Conservation (phyloP, 176 grass and related monocot genomes). For the Zoysia pacifica region DNA sequence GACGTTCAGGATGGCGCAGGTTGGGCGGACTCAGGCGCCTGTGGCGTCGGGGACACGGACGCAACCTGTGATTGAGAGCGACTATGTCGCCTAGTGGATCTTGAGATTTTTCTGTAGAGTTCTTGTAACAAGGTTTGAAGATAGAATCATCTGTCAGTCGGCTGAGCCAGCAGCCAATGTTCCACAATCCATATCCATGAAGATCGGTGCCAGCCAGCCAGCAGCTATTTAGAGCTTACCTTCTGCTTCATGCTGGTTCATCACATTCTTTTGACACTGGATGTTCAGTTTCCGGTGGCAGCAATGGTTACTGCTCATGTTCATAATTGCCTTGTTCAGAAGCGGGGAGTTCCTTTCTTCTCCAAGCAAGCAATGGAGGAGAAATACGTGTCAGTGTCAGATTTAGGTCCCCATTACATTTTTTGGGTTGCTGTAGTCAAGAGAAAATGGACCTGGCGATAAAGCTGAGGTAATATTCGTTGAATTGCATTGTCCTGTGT, state of each 20-base stretch:
- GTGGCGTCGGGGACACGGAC: conserved; percentile 64
- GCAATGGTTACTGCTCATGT: conserved; percentile 40
- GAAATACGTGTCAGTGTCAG: conserved; percentile 14
- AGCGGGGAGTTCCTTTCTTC: conserved; percentile 32
- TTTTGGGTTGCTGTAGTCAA: conserved; percentile 57
- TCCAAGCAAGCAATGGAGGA: conserved; percentile 46
- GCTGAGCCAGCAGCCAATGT: no score
- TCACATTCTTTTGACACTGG: conserved; percentile 31
- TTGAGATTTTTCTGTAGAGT: not conserved
- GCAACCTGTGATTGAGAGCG: conserved; percentile 73
- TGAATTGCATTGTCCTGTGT: conserved; percentile 11
- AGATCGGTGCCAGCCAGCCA: no score
- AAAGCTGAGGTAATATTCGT: conserved; percentile 67
- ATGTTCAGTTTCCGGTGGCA: not conserved
- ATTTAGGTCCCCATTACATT: conserved; percentile 37
- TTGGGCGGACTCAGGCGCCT: conserved; percentile 68
- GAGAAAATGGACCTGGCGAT: conserved; percentile 53
- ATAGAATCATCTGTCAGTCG: no score
- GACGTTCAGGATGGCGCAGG: conserved; percentile 62
- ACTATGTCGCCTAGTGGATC: conserved; percentile 53
- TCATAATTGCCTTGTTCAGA: conserved; percentile 49
- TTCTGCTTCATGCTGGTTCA: conserved; percentile 10
- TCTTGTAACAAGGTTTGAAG: no score
- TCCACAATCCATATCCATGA: no score
- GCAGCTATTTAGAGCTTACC: conserved; percentile 26